Evolutionary conservation across 148 eudicot species (phyloP), one percentile per base, ranked within the genome.

Genomic region (Persicaria tinctoria): DNA sequence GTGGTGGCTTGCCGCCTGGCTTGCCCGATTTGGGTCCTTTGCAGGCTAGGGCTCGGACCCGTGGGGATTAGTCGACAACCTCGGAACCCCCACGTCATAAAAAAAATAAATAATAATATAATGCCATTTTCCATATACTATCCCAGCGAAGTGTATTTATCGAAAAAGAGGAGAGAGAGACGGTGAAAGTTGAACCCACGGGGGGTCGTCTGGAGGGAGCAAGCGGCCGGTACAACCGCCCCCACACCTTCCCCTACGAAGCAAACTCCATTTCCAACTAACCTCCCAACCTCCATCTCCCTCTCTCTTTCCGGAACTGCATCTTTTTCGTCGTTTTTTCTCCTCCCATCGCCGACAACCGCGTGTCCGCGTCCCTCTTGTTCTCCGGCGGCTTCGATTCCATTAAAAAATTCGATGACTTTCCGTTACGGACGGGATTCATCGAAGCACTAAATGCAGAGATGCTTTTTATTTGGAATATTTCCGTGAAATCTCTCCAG

Each of bases 211-310:
- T 32, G 41, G 70, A 16, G 46, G 46, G 47, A 66, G 70, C 70
- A 66, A 66, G 17, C 70, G 64, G 64, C 64, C 64, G 64, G 64
- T 59, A 59, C 64, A 66, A 66, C 70, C 70, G 70, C 70, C 70
- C 53, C 45, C 47, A 38, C 70, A 64, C 46, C 70, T 49, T 49
- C 51, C 11, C 51, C 11, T 5, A 49, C 12, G 41, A 66, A 66
- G 47, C 70, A 66, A 63, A 12, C 32, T 18, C 16, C 14, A 11
- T 66, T 66, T 44, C 70, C 70, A 66, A 66, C 70, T 66, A 66
- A 66, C 70, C 70, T 60, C 70, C 70, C 17, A 38, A 38, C 47
- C 13, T 38, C 48, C 46, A 41, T 66, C 45, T 63, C 68, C 13
- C 6, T 63, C 16, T 27, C 45, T 8, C 3, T 63, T 46, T 6